A percentile compares a stretch with the other conserved stretches of the same genome.
Conservation (phyloP, 2,329 filamentous ascomycete species). For the Apiospora aurea region DNA sequence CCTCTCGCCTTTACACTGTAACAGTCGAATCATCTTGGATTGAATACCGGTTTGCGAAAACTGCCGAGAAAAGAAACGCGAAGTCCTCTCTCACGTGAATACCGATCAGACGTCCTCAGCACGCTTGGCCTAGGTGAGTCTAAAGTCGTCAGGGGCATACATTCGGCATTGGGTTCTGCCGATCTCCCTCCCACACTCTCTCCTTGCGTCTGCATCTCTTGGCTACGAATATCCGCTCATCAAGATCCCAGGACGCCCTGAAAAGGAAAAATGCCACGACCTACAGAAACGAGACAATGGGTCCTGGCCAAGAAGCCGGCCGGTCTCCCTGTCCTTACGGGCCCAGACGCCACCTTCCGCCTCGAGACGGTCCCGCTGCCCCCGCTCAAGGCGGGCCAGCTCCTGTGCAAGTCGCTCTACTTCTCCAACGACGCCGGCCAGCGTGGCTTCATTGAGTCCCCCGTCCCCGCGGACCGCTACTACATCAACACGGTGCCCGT, state of each 20-base stretch:
- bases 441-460: constrained; percentile 39
- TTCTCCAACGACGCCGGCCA: constrained; percentile 43
- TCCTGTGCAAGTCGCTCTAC: constrained; percentile 36
- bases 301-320: constrained; percentile 37
- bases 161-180: neutral
- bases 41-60: neutral
- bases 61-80: neutral
- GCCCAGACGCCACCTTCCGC: constrained; percentile 39
- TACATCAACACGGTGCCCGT: constrained; percentile 37
- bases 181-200: neutral
- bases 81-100: neutral
- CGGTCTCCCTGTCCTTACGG: constrained; percentile 36
- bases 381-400: constrained; percentile 35
- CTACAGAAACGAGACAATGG: constrained; percentile 39
- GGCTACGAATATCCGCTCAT: neutral
- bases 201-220: neutral
- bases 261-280: neutral
- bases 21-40: too few relatives aligned
- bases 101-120: too few relatives aligned
- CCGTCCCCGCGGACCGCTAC: constrained; percentile 36
- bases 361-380: constrained; percentile 37
- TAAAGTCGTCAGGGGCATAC: neutral
- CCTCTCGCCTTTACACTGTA: neutral
- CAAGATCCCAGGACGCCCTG: neutral
- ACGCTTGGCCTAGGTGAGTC: neutral